phyloP scores from a whole-genome alignment of 768 basidiomycete genomes.

The Infundibulicybe gibba region DNA sequence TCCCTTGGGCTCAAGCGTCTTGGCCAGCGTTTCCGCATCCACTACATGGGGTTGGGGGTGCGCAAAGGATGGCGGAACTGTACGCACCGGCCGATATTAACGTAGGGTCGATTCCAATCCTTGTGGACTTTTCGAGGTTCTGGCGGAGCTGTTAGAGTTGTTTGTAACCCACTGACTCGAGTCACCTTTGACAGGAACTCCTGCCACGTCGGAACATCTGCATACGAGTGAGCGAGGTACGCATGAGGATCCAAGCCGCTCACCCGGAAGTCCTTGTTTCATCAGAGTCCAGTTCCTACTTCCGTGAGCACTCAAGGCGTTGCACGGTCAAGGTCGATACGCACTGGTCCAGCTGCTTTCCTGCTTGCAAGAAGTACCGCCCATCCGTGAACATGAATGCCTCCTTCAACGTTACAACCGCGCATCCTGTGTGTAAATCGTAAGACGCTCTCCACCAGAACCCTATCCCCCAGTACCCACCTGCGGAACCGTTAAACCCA shows the following conservation, averaged over 20 bases:
- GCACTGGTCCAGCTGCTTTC: constrained; percentile 81
- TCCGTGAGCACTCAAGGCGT: not conserved
- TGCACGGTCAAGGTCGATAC: constrained; percentile 12
- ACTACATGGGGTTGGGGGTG: constrained; percentile 25
- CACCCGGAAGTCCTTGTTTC: constrained; percentile 86
- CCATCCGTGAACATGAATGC: constrained; percentile 95
- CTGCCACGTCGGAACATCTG: constrained; percentile 90
- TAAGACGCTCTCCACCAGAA: not conserved
- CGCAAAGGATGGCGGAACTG: not conserved
- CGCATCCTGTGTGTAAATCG: constrained; percentile 49
- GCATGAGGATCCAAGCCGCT: constrained; percentile 6
- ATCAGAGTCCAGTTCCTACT: constrained; percentile 87
- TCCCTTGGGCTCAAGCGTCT: constrained; percentile 47
- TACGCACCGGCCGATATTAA: constrained; percentile 63
- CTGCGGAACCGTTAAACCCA: constrained; percentile 93
- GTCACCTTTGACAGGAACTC: constrained; percentile 74
- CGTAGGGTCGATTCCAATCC: constrained; percentile 81
- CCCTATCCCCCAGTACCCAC: constrained; percentile 33
- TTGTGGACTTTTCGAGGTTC: constrained; percentile 57
- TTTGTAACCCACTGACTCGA: not conserved
- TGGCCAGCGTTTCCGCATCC: constrained; percentile 62
- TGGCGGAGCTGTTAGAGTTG: constrained; percentile 17
- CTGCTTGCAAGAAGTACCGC: constrained; percentile 91
- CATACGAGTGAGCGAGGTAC: not conserved
- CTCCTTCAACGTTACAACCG: constrained; percentile 63